phyloP scores from a whole-genome alignment of 495 filamentous ascomycete species.

The Aspergillus avenaceus region DNA sequence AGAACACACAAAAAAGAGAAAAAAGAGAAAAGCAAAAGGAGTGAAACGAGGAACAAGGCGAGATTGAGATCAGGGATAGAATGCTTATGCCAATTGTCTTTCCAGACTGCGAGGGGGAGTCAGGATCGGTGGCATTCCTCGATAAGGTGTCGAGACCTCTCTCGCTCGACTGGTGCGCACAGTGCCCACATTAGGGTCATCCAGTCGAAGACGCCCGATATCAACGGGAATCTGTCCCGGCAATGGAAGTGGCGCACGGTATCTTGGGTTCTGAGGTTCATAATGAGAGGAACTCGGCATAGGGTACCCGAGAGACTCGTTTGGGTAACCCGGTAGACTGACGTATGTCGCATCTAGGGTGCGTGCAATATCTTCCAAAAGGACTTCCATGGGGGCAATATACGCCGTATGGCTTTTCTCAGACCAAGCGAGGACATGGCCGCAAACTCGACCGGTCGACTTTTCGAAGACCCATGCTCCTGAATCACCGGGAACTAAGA shows the following conservation, averaged over 20 bases:
- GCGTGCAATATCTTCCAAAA: conserved; percentile 78
- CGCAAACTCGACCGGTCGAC: conserved; percentile 71
- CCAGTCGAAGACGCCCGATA: conserved; percentile 22
- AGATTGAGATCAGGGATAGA: neutral
- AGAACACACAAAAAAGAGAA: neutral
- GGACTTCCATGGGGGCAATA: conserved; percentile 90
- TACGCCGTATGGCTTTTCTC: conserved; percentile 72
- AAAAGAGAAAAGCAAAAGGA: neutral
- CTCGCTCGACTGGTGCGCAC: conserved; percentile 21
- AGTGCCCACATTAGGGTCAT: conserved; percentile 14
- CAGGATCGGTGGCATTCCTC: conserved; percentile 30
- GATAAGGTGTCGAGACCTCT: conserved; percentile 20
- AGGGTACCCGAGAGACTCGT: conserved; percentile 23
- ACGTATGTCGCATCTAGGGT: conserved; percentile 53
- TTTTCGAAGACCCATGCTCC: conserved; percentile 93
- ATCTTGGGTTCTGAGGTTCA: conserved; percentile 17
- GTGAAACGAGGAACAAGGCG: neutral
- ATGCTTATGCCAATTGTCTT: conserved; percentile 34
- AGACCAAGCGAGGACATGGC: conserved; percentile 86
- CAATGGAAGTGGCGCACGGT: conserved; percentile 14
- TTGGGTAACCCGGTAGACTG: conserved; percentile 33
- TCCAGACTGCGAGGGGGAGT: conserved; percentile 36
- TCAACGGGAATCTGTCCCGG: conserved; percentile 35
- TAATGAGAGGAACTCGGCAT: conserved; percentile 15
- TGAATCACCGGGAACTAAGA: conserved; percentile 75